Evolutionary conservation across 176 grass and related monocot species (phyloP).

Genomic region (Cenchrus purpureus): DNA sequence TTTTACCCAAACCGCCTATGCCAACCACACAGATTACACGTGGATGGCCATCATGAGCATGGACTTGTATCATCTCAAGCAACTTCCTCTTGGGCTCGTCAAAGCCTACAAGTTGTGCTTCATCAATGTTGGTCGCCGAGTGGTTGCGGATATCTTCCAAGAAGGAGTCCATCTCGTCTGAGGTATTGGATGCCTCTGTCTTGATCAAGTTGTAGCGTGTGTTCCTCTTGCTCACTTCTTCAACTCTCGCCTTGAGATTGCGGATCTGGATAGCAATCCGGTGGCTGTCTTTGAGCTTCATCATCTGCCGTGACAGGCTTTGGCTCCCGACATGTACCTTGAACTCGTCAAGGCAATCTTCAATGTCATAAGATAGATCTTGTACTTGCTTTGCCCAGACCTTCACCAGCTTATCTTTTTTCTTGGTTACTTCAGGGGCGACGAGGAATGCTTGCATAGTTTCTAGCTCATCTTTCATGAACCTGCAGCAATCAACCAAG

Average conservation of each 20-base stretch:
- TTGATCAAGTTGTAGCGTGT: constrained; percentile 10
- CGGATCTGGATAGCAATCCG: constrained; percentile 22
- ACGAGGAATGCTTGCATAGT: background rate
- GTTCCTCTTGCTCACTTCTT: constrained; percentile 37
- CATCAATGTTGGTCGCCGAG: background rate
- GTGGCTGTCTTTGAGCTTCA: background rate
- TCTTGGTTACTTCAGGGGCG: background rate
- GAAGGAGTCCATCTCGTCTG: background rate
- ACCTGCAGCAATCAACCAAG: background rate
- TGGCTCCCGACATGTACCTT: background rate
- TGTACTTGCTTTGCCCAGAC: background rate
- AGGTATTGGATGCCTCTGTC: background rate
- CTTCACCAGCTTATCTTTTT: background rate
- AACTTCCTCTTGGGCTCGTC: background rate
- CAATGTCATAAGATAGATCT: background rate
- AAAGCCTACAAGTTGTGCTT: constrained; percentile 10
- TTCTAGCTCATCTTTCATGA: background rate
- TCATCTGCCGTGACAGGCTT: background rate
- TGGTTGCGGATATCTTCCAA: background rate
- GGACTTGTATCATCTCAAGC: background rate
- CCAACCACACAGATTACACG: constrained; percentile 34
- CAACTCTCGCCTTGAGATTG: constrained; percentile 26
- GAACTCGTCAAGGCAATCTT: constrained; percentile 41
- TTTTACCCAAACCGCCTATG: constrained; percentile 44
- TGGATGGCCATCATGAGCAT: background rate